Evolutionary conservation across 2,329 filamentous ascomycete species (phyloP).

Genomic region (Pseudogymnoascus sp.): DNA sequence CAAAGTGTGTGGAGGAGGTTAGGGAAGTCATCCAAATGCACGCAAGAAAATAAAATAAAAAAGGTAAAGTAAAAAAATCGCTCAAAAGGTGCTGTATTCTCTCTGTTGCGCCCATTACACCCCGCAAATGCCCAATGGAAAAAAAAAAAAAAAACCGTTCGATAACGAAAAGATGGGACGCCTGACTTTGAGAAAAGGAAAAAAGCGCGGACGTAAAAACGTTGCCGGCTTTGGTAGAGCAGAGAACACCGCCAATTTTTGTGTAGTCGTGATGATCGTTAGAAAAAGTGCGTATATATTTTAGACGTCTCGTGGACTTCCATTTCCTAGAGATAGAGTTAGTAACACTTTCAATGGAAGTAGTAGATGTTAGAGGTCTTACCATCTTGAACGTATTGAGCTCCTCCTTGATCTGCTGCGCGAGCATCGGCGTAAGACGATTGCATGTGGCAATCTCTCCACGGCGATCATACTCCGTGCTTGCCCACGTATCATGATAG

Average conservation of each 20-base stretch:
- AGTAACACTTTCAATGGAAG: slow-evolving; percentile 26
- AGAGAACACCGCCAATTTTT: slow-evolving; percentile 6
- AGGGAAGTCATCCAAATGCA: slow-evolving; percentile 5
- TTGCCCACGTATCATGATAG: slow-evolving; percentile 95
- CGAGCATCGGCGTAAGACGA: slow-evolving; percentile 88
- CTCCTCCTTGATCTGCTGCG: slow-evolving; percentile 99
- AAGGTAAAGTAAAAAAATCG: background rate
- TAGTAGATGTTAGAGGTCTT: slow-evolving; percentile 30
- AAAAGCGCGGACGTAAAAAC: background rate
- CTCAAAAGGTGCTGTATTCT: slow-evolving; percentile 7
- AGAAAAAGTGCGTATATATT: slow-evolving; percentile 99
- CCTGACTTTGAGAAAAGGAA: background rate
- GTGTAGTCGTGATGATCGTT: slow-evolving; percentile 13
- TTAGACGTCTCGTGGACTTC: slow-evolving; percentile 98
- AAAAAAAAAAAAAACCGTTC: background rate
- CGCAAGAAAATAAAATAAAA: background rate
- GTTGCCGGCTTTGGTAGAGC: slow-evolving; percentile 1
- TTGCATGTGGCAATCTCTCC: slow-evolving; percentile 98
- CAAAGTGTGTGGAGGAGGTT: slow-evolving; percentile 4
- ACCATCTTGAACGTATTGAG: slow-evolving; percentile 99
- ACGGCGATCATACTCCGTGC: slow-evolving; percentile 88
- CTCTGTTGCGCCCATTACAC: slow-evolving; percentile 5
- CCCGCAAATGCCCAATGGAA: slow-evolving; percentile 3
- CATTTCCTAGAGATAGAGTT: slow-evolving; percentile 71
- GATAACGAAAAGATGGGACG: background rate